Evolutionary conservation across 768 basidiomycete genomes (phyloP).

Genomic region (Infundibulicybe gibba): DNA sequence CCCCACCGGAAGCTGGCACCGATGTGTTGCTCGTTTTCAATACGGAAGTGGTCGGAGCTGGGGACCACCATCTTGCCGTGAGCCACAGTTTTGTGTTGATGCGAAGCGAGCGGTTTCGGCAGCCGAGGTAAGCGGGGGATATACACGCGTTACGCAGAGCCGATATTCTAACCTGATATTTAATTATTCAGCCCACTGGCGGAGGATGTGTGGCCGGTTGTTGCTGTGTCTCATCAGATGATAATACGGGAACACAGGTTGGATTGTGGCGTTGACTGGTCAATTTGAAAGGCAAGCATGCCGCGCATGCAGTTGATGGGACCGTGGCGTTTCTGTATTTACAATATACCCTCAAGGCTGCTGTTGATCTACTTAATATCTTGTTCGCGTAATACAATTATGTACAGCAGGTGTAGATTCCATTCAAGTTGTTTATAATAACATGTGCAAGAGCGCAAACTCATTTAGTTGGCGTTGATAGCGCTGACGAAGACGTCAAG

Average conservation of each 20-base stretch:
- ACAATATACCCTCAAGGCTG: too few relatives aligned
- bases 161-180: slow-evolving; percentile 1
- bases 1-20: slow-evolving; percentile 4
- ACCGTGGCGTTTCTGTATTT: too few relatives aligned
- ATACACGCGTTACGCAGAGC: slow-evolving; percentile 4
- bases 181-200: neutral
- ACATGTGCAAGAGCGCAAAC: neutral
- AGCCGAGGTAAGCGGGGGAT: neutral
- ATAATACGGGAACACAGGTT: neutral
- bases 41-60: slow-evolving; percentile 15
- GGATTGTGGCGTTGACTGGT: too few relatives aligned
- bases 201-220: slow-evolving; percentile 19
- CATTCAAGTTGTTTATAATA: neutral
- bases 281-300: too few relatives aligned
- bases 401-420: neutral
- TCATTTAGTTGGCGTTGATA: slow-evolving; percentile 30
- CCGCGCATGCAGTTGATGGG: too few relatives aligned
- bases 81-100: slow-evolving; percentile 26
- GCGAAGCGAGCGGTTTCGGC: slow-evolving; percentile 2
- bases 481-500: slow-evolving; percentile 38
- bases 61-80: slow-evolving; percentile 15
- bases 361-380: too few relatives aligned
- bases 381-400: too few relatives aligned
- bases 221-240: slow-evolving; percentile 23
- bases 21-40: slow-evolving; percentile 21